Evolutionary conservation across 768 basidiomycete genomes (phyloP).

Genomic region (Lyophyllum decastes): DNA sequence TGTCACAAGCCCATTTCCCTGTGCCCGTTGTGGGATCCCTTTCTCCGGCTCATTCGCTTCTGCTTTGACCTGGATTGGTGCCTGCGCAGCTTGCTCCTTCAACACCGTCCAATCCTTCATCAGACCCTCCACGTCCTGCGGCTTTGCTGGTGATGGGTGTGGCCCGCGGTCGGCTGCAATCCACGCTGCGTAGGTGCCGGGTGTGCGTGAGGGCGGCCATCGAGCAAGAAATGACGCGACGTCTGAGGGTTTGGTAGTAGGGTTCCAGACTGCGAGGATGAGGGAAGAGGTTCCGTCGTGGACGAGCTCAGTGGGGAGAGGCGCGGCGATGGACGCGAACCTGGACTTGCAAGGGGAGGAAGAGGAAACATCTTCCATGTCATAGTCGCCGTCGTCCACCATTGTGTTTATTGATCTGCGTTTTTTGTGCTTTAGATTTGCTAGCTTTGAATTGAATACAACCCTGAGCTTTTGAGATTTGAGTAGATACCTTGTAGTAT

Average conservation of each 20-base stretch:
- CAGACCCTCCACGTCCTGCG: conserved; percentile 10
- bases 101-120: conserved; percentile 9
- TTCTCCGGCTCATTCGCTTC: background rate
- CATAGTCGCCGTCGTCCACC: conserved; percentile 9
- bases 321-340: conserved; percentile 10
- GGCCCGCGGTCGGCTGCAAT: conserved; percentile 31
- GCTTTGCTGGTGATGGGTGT: background rate
- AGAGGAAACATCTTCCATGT: conserved; percentile 11
- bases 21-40: background rate
- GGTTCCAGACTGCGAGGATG: conserved; percentile 24
- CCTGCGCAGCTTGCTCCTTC: conserved; percentile 5
- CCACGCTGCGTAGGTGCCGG: conserved; percentile 33
- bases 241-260: conserved; percentile 22
- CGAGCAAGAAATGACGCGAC: conserved; percentile 30
- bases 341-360: background rate
- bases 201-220: conserved; percentile 42
- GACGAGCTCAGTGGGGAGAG: conserved; percentile 14
- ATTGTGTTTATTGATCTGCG: background rate
- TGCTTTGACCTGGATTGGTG: background rate
- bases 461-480: too few relatives aligned
- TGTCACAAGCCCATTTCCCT: conserved; percentile 20
- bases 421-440: background rate
- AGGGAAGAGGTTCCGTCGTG: conserved; percentile 13
- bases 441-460: too few relatives aligned
- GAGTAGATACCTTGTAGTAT: too few relatives aligned